phyloP scores from a whole-genome alignment of 164 flowering plant species.

The Aristolochia fimbriata region DNA sequence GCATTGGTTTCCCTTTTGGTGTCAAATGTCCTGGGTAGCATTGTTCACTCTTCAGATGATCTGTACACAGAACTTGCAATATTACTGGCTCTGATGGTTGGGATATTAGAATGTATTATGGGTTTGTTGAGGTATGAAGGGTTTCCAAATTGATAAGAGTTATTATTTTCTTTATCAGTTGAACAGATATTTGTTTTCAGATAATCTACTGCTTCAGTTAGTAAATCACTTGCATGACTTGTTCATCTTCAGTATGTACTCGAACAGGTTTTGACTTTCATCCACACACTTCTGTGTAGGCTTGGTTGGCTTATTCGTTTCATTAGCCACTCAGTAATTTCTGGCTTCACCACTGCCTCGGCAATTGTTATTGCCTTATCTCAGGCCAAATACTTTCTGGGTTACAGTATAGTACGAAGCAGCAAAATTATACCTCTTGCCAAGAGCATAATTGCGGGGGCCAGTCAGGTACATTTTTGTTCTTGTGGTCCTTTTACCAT shows the following conservation, averaged over 20 bases:
- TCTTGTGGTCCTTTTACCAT: neutral
- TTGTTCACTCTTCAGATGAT: conserved; percentile 61
- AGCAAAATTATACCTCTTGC: conserved; percentile 80
- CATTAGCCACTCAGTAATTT: conserved; percentile 92
- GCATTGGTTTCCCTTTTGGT: conserved; percentile 94
- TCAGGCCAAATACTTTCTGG: conserved; percentile 92
- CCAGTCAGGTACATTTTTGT: conserved; percentile 39
- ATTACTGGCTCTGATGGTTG: conserved; percentile 89
- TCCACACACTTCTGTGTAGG: conserved; percentile 25
- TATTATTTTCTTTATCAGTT: neutral
- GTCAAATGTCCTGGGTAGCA: conserved; percentile 67
- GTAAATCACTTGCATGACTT: neutral
- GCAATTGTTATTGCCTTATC: conserved; percentile 90
- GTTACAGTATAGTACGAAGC: conserved; percentile 63
- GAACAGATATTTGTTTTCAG: neutral
- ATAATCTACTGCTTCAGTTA: neutral
- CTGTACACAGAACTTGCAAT: conserved; percentile 92
- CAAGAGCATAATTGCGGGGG: conserved; percentile 70
- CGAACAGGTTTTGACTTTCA: neutral
- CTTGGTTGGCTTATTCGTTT: conserved; percentile 96
- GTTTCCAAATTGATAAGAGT: neutral
- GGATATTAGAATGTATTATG: conserved; percentile 83
- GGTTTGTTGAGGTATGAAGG: conserved; percentile 66
- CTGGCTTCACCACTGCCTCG: conserved; percentile 96
- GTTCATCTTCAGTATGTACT: neutral